A percentile compares a stretch with the other conserved stretches of the same genome.
These are phyloP conservation scores for Globisporangium mamillatum DNA, from an alignment of 352 stramenopile genomes.

Conservation along the genomic window DNA sequence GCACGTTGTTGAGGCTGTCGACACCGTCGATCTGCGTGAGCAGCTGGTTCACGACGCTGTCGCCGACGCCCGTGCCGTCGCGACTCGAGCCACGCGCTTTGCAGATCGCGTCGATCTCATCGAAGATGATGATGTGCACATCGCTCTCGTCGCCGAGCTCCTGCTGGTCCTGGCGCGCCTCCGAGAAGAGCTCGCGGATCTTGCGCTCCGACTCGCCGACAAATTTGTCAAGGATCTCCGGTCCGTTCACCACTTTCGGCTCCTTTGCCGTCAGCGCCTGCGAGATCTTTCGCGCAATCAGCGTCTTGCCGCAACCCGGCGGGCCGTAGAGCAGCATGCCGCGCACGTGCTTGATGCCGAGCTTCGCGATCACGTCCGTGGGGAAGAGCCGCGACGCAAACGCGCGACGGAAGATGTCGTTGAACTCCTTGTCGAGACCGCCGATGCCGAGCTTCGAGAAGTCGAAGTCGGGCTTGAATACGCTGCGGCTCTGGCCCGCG, in stretches of 20 bases:
- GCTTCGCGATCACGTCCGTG: slow-evolving; percentile 93
- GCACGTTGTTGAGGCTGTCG: slow-evolving; percentile 99
- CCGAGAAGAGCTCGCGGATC: slow-evolving; percentile 97
- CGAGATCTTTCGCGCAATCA: slow-evolving; percentile 98
- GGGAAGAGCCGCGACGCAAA: slow-evolving; percentile 98
- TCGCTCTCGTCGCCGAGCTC: slow-evolving; percentile 95
- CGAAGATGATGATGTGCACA: slow-evolving; percentile 99
- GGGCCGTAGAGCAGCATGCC: slow-evolving; percentile 89
- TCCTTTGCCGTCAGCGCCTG: slow-evolving; percentile 95
- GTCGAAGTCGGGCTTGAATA: slow-evolving; percentile 98
- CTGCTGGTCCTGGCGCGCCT: slow-evolving; percentile 88
- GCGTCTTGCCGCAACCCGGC: slow-evolving; percentile 93
- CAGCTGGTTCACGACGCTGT: slow-evolving; percentile 99
- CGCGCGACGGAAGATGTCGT: slow-evolving; percentile 98
- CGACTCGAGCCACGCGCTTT: slow-evolving; percentile 92
- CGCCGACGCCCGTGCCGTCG: slow-evolving; percentile 95
- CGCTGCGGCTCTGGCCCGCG: slow-evolving; percentile 59
- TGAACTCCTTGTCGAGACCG: slow-evolving; percentile 98
- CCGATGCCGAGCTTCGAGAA: slow-evolving; percentile 99
- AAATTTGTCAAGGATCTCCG: slow-evolving; percentile 99
- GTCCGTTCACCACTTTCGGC: slow-evolving; percentile 98
- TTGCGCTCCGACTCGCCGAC: slow-evolving; percentile 98
- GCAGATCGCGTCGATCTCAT: slow-evolving; percentile 99
- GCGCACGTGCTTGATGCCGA: slow-evolving; percentile 98
- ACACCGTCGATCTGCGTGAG: slow-evolving; percentile 99